Evolutionary conservation across 805 yeast species (phyloP), one percentile per base, ranked within the genome.

Genomic region (Yamadazyma sp.): DNA sequence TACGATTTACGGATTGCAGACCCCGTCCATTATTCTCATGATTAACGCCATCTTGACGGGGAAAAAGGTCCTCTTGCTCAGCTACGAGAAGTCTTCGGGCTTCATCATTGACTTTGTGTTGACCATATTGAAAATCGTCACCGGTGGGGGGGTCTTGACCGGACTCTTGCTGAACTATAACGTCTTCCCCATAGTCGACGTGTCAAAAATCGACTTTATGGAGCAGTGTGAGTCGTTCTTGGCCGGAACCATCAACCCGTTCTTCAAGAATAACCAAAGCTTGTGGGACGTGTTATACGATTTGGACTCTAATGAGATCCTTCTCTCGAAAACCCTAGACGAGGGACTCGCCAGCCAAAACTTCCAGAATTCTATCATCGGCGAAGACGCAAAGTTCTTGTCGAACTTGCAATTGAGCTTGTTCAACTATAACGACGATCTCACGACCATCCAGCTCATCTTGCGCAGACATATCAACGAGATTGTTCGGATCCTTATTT

Each of bases 201-300:
- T 81, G 1, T 75, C 82, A 2, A 72, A 78, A 42, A 60, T 80
- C 29, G 80, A 77, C 41, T 45, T 71, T 1, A 54, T 79, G 35
- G 65, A 66, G 42, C 59, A 52, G 35, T 68, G 62, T 43, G 62
- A 49, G 20, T 61, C 60, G 19, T 77, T 64, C 47, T 59, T 83
- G 32, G 72, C 84, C 2, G 91, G 91, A 3, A 81, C 88, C 3
- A 77, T 82, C 27, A 83, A 83, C 52, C 75, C 82, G 11, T 72
- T 80, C 27, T 75, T 83, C 52, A 78, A 77, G 49, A 68, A 73
- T 21, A 72, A 72, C 40, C 66, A 63, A 21, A 67, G 66, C 30
- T 51, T 74, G 14, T 82, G 84, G 83, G 85, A 83, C 54, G 54
- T 78, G 21, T 69, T 77, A 42, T 75, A 78, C 40, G 81, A 83